Evolutionary conservation across 2,329 filamentous ascomycete genomes (phyloP).

Genomic region (Boeremia lycopersici): DNA sequence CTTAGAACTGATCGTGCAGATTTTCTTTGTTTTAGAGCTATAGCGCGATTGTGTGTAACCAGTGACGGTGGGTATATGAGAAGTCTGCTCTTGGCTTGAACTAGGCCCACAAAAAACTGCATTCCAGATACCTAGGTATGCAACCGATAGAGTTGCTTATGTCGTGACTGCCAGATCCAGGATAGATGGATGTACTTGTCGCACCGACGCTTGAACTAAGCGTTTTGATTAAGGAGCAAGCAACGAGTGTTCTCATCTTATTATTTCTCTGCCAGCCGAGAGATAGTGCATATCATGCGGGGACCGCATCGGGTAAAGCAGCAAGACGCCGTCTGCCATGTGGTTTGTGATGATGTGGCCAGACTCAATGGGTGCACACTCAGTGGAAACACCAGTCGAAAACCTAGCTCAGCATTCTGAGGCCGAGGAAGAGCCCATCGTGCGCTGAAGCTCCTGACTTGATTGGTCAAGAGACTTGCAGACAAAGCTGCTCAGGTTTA

Average conservation of each 20-base stretch:
- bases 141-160: conserved; percentile 1
- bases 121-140: conserved; percentile 11
- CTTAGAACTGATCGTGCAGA: conserved; percentile 13
- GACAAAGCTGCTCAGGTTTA: not conserved
- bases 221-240: not conserved
- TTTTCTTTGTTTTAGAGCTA: conserved; percentile 22
- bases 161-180: not conserved
- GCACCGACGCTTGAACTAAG: not conserved
- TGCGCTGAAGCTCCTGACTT: not conserved
- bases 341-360: conserved; percentile 1
- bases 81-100: conserved; percentile 25
- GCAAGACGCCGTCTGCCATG: conserved; percentile 6
- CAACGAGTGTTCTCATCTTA: not conserved
- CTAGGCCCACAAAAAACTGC: conserved; percentile 22
- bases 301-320: conserved; percentile 10
- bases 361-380: not conserved
- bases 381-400: not conserved
- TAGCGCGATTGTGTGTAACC: conserved; percentile 26
- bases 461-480: not conserved
- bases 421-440: not conserved
- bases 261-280: not conserved
- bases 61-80: conserved; percentile 28
- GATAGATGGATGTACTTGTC: not conserved
- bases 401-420: not conserved
- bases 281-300: not conserved